These are phyloP conservation scores for Crassisporium funariophilum DNA, from an alignment of 768 basidiomycete species.

Conservation along the genomic window DNA sequence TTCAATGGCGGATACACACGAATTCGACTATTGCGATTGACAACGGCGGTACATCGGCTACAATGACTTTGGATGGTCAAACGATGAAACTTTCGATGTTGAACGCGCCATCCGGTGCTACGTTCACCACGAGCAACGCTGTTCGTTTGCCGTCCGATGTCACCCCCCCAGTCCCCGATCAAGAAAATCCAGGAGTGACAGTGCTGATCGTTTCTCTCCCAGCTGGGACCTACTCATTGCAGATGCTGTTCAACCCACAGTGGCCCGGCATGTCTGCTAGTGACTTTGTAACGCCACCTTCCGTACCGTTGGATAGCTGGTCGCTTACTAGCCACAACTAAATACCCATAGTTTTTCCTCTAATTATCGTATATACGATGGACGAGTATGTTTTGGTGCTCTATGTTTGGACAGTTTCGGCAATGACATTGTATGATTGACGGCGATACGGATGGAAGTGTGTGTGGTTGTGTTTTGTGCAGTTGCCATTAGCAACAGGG, in stretches of 20 bases:
- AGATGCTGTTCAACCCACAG: conserved; percentile 93
- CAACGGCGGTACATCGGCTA: conserved; percentile 64
- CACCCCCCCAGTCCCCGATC: conserved; percentile 64
- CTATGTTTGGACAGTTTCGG: conserved; percentile 4
- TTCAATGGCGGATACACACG: conserved; percentile 95
- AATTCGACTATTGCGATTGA: conserved; percentile 74
- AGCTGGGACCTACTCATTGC: conserved; percentile 73
- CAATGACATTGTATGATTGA: conserved; percentile 4
- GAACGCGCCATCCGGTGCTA: conserved; percentile 66
- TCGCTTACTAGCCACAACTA: conserved; percentile 75
- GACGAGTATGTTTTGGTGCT: conserved; percentile 8
- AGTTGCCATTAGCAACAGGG: too few relatives aligned
- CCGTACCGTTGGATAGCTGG: conserved; percentile 77
- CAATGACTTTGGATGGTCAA: conserved; percentile 69
- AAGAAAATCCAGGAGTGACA: conserved; percentile 74
- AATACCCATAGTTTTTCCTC: conserved; percentile 14
- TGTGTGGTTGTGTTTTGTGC: conserved; percentile 22
- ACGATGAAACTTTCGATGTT: conserved; percentile 68
- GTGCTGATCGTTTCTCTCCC: conserved; percentile 75
- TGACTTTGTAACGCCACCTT: conserved; percentile 68
- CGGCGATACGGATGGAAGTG: conserved; percentile 2
- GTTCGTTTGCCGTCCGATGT: conserved; percentile 60
- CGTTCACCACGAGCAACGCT: conserved; percentile 59
- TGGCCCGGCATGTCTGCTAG: conserved; percentile 67
- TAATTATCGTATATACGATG: conserved; percentile 16